Conservation (phyloP, 2,329 filamentous ascomycete species). For the Beauveria pseudobassiana region DNA sequence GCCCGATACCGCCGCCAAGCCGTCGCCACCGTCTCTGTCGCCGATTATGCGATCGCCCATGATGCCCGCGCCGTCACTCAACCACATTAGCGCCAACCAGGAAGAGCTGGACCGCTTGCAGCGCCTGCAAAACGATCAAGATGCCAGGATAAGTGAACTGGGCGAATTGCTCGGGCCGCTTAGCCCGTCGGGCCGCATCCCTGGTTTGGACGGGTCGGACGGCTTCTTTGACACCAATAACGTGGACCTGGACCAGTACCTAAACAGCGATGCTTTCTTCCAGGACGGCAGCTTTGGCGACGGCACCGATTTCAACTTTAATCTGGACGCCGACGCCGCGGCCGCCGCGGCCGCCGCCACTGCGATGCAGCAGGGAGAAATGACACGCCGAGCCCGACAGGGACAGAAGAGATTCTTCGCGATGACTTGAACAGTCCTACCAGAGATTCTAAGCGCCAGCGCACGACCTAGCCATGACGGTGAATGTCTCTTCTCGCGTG, state of each 20-base stretch:
- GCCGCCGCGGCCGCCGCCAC: slow-evolving; percentile 15
- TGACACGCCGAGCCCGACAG: slow-evolving; percentile 38
- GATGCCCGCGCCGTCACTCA: slow-evolving; percentile 43
- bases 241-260: slow-evolving; percentile 46
- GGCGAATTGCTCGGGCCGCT: slow-evolving; percentile 69
- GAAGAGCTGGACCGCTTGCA: slow-evolving; percentile 73
- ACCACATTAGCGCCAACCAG: slow-evolving; percentile 60
- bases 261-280: slow-evolving; percentile 34
- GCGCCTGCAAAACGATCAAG: slow-evolving; percentile 72
- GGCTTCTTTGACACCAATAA: slow-evolving; percentile 29
- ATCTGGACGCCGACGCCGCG: slow-evolving; percentile 31
- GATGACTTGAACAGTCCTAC: slow-evolving; percentile 27
- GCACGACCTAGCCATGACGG: not conserved
- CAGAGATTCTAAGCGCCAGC: slow-evolving; percentile 9
- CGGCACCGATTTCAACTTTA: slow-evolving; percentile 45
- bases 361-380: slow-evolving; percentile 18
- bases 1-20: slow-evolving; percentile 16
- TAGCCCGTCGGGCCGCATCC: slow-evolving; percentile 71
- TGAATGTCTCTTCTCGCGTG: not conserved
- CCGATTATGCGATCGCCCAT: slow-evolving; percentile 39
- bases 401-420: slow-evolving; percentile 43
- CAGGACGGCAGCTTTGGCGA: slow-evolving; percentile 33
- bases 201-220: slow-evolving; percentile 48
- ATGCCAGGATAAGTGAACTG: slow-evolving; percentile 67
- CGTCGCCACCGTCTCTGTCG: slow-evolving; percentile 35